Evolutionary conservation across 2,329 filamentous ascomycete genomes (phyloP).

Genomic region (Pestalotiopsis sp.): DNA sequence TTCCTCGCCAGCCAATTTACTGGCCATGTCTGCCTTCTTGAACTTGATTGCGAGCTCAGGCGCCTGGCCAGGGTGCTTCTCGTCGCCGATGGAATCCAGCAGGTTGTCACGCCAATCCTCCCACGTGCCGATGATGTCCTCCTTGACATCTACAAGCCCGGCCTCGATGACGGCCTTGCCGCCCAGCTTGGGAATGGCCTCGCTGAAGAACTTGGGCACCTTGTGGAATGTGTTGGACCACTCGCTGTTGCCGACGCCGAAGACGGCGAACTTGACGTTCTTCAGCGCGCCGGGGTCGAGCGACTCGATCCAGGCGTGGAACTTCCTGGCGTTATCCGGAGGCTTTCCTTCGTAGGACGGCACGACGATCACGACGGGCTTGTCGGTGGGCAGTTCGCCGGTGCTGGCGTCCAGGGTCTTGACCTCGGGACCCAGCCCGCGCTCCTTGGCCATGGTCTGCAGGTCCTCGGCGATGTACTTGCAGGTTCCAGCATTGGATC

Average conservation of each 20-base stretch:
- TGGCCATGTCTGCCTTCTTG: neutral
- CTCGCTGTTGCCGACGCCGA: slow-evolving; percentile 53
- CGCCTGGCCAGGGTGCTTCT: slow-evolving; percentile 3
- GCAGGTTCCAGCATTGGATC: slow-evolving; percentile 60
- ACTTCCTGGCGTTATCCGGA: slow-evolving; percentile 57
- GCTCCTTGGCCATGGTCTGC: slow-evolving; percentile 44
- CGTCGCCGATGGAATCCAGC: slow-evolving; percentile 1
- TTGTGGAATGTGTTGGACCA: slow-evolving; percentile 67
- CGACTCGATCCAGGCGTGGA: slow-evolving; percentile 54
- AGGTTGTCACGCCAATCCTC: neutral
- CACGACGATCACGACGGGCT: slow-evolving; percentile 54
- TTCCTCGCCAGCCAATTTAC: neutral
- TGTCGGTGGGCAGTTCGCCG: slow-evolving; percentile 40
- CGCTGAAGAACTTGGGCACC: slow-evolving; percentile 65
- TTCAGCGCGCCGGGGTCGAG: slow-evolving; percentile 39
- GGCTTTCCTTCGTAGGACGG: slow-evolving; percentile 60
- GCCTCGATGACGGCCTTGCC: slow-evolving; percentile 23
- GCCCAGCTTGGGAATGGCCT: slow-evolving; percentile 49
- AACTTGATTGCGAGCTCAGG: neutral
- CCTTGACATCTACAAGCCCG: slow-evolving; percentile 42
- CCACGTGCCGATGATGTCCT: slow-evolving; percentile 1
- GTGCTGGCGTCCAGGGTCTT: slow-evolving; percentile 50
- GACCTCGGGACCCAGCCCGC: slow-evolving; percentile 46
- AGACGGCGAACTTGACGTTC: slow-evolving; percentile 53
- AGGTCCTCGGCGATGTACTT: slow-evolving; percentile 54